Conservation (phyloP, 768 basidiomycete genomes). For the Psilocybe subaeruginosa region DNA sequence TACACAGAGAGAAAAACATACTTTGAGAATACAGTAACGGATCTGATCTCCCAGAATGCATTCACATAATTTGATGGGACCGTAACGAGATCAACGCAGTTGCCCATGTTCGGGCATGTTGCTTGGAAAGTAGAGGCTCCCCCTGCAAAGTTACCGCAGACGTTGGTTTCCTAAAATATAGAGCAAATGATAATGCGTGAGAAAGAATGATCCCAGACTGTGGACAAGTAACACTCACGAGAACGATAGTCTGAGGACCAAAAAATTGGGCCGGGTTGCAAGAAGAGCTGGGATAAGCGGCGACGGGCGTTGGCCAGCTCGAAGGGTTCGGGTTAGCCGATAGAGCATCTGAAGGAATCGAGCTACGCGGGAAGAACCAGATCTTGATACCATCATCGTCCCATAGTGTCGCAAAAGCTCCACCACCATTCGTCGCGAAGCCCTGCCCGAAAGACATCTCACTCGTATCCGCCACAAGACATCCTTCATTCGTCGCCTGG, state of each 20-base stretch:
- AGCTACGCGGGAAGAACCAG: slow-evolving; percentile 10
- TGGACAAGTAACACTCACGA: background rate
- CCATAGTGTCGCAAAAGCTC: slow-evolving; percentile 8
- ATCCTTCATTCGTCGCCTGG: slow-evolving; percentile 2
- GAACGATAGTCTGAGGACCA: slow-evolving; percentile 7
- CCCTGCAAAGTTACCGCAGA: slow-evolving; percentile 11
- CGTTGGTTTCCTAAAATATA: slow-evolving; percentile 8
- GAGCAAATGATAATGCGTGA: background rate
- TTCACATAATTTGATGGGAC: background rate
- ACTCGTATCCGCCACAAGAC: background rate
- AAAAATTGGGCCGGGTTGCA: slow-evolving; percentile 3
- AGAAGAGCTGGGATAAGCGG: slow-evolving; percentile 5
- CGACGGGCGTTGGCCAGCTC: slow-evolving; percentile 1
- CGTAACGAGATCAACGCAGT: slow-evolving; percentile 11
- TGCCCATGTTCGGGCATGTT: slow-evolving; percentile 9
- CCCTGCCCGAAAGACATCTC: slow-evolving; percentile 3
- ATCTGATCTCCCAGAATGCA: slow-evolving; percentile 12
- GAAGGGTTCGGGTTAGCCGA: slow-evolving; percentile 1
- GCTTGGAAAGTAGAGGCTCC: background rate
- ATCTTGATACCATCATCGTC: slow-evolving; percentile 13
- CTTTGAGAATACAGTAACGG: slow-evolving; percentile 10
- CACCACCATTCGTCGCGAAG: slow-evolving; percentile 6
- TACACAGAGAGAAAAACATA: background rate
- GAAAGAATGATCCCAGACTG: background rate
- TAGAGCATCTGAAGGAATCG: background rate